A percentile compares a stretch with the other conserved stretches of the same genome.
phyloP scores from a whole-genome alignment of 805 yeast species.

The Candida railenensis region DNA sequence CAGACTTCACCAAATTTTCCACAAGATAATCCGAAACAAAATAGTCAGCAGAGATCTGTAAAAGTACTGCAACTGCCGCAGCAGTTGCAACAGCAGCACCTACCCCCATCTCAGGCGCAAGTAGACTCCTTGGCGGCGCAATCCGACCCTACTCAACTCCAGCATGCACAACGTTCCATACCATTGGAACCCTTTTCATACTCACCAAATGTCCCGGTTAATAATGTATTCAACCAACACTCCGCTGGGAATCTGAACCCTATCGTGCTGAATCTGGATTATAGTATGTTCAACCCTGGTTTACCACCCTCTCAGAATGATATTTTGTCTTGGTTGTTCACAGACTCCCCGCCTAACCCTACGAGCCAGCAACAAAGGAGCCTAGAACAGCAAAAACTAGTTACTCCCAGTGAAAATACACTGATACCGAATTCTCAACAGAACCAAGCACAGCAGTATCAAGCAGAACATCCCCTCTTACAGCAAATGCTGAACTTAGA shows the following conservation, averaged over 20 bases:
- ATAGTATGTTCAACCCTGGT: background rate
- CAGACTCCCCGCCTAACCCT: conserved; percentile 23
- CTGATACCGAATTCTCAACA: background rate
- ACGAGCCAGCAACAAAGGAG: conserved; percentile 1
- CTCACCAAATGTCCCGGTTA: background rate
- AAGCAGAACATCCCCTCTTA: background rate
- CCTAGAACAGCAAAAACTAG: background rate
- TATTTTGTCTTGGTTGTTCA: conserved; percentile 40
- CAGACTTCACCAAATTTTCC: conserved; percentile 1
- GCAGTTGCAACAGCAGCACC: conserved; percentile 1
- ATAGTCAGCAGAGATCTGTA: background rate
- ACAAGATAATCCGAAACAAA: background rate
- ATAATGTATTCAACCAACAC: background rate
- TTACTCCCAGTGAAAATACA: background rate
- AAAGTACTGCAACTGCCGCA: background rate
- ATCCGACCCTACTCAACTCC: background rate
- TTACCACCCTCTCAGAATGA: conserved; percentile 34
- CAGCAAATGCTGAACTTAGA: background rate
- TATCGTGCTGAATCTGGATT: background rate
- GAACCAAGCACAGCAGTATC: background rate
- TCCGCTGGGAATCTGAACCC: background rate
- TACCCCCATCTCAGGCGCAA: background rate
- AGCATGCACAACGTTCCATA: too few relatives aligned
- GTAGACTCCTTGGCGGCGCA: background rate
- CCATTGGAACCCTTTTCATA: background rate